Percentiles rank a stretch among this genome's conserved stretches.
These are phyloP conservation scores for Helotiales sp. DNA, from an alignment of 2,329 filamentous ascomycete species.

Conservation along the genomic window DNA sequence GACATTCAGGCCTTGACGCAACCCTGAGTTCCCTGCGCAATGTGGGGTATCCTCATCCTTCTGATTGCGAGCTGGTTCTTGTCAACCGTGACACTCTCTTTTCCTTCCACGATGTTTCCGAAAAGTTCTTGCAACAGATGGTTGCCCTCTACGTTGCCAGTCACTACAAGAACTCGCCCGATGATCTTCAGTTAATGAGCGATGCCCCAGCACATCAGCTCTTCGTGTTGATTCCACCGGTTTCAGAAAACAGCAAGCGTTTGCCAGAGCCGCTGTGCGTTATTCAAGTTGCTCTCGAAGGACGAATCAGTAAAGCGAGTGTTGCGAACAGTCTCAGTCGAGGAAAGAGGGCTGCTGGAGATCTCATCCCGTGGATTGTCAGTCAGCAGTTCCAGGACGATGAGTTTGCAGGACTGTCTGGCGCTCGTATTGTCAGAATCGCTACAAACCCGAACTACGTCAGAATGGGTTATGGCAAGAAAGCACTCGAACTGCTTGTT, in stretches of 20 bases:
- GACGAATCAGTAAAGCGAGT: conserved; percentile 90
- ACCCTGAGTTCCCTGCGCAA: conserved; percentile 57
- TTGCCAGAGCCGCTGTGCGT: conserved; percentile 94
- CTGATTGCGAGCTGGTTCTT: conserved; percentile 86
- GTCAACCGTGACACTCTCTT: conserved; percentile 98
- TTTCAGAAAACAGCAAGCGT: conserved; percentile 75
- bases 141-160: conserved; percentile 96
- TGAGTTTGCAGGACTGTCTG: conserved; percentile 91
- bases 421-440: conserved; percentile 89
- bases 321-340: conserved; percentile 88
- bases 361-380: conserved; percentile 96
- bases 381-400: conserved; percentile 98
- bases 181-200: conserved; percentile 98
- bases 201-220: conserved; percentile 96
- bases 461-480: conserved; percentile 90
- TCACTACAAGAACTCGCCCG: conserved; percentile 97
- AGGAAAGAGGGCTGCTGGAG: conserved; percentile 86
- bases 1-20: conserved; percentile 67
- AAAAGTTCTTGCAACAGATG: conserved; percentile 98
- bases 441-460: conserved; percentile 95
- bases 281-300: conserved; percentile 92
- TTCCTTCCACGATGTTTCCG: conserved; percentile 95
- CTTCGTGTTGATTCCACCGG: conserved; percentile 89
- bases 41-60: conserved; percentile 82
- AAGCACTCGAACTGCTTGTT: conserved; percentile 82